A percentile compares a stretch with the other conserved stretches of the same genome.
Evolutionary conservation across 805 yeast species (phyloP).

Genomic region (Candida fluviatilis): DNA sequence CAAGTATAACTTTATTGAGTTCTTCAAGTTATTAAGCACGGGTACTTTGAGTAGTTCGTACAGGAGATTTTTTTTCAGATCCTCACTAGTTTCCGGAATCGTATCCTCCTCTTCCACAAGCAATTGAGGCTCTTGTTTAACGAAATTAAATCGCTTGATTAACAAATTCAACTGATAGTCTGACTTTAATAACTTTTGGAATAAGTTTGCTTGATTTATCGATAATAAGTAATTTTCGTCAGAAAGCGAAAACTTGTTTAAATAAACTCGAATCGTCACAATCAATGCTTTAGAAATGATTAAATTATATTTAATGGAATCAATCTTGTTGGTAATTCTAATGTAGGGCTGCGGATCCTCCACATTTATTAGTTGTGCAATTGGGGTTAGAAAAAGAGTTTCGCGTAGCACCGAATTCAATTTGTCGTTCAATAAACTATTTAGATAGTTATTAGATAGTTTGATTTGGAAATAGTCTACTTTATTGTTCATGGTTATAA

Average conservation of each 20-base stretch:
- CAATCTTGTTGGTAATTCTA: background rate
- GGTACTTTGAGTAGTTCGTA: constrained; percentile 1
- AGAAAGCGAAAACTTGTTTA: background rate
- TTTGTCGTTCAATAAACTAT: background rate
- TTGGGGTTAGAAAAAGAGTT: background rate
- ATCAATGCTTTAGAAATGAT: background rate
- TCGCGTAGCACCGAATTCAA: background rate
- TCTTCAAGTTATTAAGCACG: constrained; percentile 7
- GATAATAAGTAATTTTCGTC: background rate
- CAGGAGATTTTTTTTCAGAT: background rate
- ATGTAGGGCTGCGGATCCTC: background rate
- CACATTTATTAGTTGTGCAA: background rate
- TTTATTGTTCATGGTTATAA: constrained; percentile 9
- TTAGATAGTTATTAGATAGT: constrained; percentile 9
- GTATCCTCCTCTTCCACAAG: constrained; percentile 3
- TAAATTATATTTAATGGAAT: constrained; percentile 4
- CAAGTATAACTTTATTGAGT: constrained; percentile 9
- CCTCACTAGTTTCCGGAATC: background rate
- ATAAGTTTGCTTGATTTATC: background rate
- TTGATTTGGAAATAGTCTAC: constrained; percentile 7
- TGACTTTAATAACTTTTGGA: background rate
- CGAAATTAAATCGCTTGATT: background rate
- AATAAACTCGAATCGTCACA: constrained; percentile 1
- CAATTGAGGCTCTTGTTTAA: background rate
- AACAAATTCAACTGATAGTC: constrained; percentile 1